Conservation (phyloP, 345 rosid species). For the Eucalyptus erythrocorys region DNA sequence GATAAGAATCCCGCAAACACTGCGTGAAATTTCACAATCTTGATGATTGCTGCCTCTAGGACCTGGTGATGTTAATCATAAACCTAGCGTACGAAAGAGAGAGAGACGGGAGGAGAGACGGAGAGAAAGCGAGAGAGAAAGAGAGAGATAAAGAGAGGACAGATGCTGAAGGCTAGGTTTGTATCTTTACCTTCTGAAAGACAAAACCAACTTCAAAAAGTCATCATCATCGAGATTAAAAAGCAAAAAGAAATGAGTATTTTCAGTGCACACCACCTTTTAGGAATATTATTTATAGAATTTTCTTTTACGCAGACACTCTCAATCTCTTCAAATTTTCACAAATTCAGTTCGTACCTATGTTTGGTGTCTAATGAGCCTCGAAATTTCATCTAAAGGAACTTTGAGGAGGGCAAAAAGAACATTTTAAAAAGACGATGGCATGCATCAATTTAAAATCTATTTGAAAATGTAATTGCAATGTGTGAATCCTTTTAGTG, state of each 20-base stretch:
- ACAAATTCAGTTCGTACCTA: neutral
- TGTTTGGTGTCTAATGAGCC: neutral
- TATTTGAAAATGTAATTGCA: neutral
- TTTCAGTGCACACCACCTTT: neutral
- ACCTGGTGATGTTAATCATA: neutral
- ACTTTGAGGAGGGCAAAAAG: neutral
- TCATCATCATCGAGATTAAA: neutral
- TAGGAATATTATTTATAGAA: neutral
- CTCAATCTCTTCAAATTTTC: neutral
- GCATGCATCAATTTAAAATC: neutral
- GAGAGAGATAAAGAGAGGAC: neutral
- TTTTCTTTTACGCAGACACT: neutral
- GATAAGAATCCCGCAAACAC: neutral
- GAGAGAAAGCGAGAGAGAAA: neutral
- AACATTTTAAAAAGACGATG: neutral
- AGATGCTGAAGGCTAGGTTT: neutral
- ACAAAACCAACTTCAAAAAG: neutral
- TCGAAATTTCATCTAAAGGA: neutral
- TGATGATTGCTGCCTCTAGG: neutral
- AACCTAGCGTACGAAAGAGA: neutral
- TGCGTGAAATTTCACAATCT: neutral
- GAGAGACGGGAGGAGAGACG: neutral
- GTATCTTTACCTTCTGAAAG: neutral
- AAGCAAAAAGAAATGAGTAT: neutral
- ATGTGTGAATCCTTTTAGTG: neutral